Base-by-base conservation (phyloP, 1,284 basidiomycete species). In the Ceratobasidium sp. region DNA sequence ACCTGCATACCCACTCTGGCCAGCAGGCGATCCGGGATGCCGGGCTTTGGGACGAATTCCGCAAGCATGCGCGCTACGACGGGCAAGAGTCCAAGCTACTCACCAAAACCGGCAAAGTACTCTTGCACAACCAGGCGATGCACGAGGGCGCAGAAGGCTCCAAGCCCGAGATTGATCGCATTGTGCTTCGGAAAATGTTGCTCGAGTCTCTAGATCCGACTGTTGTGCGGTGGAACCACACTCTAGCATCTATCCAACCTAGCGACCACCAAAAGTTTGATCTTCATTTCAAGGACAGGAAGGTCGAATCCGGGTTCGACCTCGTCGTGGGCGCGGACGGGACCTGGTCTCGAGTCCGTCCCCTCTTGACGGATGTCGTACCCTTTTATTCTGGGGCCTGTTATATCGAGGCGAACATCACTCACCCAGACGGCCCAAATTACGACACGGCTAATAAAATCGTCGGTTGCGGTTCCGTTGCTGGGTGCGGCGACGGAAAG, bases 291-390 rank as follows among this genome's bases (percentile, higher is more conserved):
- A 73, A 76, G 43, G 78, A 81, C 64, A 76, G 77, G 0, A 65
- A 61, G 22, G 77, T 77, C 13, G 68, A 68, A 40, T 79, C 54
- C 1, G 66, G 66, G 17, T 78, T 79, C 69, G 82, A 84, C 69
- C 68, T 86, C 54, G 80, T 88, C 40, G 80, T 88, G n/a, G 87
- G 87, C 19, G 87, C 87, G 11, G 87, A 88, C 73, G 87, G 87
- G 9, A 81, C 86, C 6, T 86, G 85, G 83, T 87, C 86, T 17
- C 81, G 81, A 62, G 82, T 86, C 15, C 84, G 86, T 32, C 80
- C 81, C 1, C 79, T 86, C 32, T 78, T 86, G 19, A 82, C 83
- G n/a, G 52, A 78, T 29, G 70, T 77, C 19, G 74, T 77, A 62
- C 85, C 86, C 2, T 71, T 78, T 13, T 87, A 85, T 77, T 81